Base-by-base conservation (phyloP, 805 yeast genomes). In the Grigorovia humatica region DNA sequence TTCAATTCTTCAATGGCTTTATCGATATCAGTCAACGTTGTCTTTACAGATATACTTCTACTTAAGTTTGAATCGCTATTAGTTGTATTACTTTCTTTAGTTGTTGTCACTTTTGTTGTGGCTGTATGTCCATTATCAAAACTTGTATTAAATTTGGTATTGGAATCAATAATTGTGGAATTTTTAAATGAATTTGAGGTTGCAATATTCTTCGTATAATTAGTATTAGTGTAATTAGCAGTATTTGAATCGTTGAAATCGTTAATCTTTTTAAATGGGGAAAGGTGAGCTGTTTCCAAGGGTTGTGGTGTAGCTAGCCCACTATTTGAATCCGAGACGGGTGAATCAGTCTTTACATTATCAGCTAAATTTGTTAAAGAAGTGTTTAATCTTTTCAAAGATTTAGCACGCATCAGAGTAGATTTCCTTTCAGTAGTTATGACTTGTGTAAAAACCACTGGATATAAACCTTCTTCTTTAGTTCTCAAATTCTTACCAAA, bases 381-480 rank as follows among this genome's bases (percentile, higher is more conserved):
- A 40, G 70, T 66, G 12, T 70, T 61, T 27, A 73, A 57, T 55
- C 81, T 69, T 63, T 88, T 76, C 1, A 59, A 45, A 29, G 86
- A 79, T 53, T 89, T 72, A 5, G 87, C 81, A 55, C 82, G 67
- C 62, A 78, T 64, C 9, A 80, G 59, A 1, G 76, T 53, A 1
- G 82, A 79, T 51, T 66, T 68, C 17, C 67, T 56, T 20, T 67
- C 63, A 17, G 66, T 59, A 30, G 68, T 70, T 5, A 71, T 67
- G 9, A 77, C 64, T 58, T 83, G 83, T 1, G 97, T 90, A 67
- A 91, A 91, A 2, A 88, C 81, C 57, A 85, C 86, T 13, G 99
- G 99, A 63, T 89, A 93, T 44, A 91, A 71, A 0, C 99, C 99
- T 12, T 88, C 91, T 50, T 79, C 77, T 50, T 80, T 78, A 0